A percentile compares a stretch with the other conserved stretches of the same genome.
phyloP scores from a whole-genome alignment of 2,329 filamentous ascomycete genomes.

The Chrysosporium keratinophilum region DNA sequence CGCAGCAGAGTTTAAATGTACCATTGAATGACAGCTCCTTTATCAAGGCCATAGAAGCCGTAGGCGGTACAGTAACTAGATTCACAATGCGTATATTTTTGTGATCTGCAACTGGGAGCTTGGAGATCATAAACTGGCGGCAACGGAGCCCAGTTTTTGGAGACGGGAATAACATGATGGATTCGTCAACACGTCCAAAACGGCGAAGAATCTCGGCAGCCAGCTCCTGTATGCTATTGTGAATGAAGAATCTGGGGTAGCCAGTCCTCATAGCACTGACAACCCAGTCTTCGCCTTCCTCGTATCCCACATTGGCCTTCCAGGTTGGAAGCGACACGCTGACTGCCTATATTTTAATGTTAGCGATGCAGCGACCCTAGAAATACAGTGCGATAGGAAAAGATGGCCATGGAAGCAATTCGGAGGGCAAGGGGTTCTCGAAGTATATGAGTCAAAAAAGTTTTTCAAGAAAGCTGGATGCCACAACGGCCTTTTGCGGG shows the following conservation, averaged over 20 bases:
- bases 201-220: slow-evolving; percentile 55
- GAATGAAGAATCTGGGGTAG: slow-evolving; percentile 91
- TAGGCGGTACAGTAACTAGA: slow-evolving; percentile 48
- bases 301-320: slow-evolving; percentile 82
- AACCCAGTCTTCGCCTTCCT: slow-evolving; percentile 87
- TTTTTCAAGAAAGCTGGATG: neutral
- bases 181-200: slow-evolving; percentile 48
- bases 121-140: slow-evolving; percentile 55
- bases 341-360: slow-evolving; percentile 55
- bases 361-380: neutral
- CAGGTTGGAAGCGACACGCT: slow-evolving; percentile 94
- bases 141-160: slow-evolving; percentile 60
- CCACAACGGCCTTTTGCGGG: neutral
- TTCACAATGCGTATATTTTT: slow-evolving; percentile 47
- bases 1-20: slow-evolving; percentile 53
- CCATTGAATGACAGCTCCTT: slow-evolving; percentile 35
- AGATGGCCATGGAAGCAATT: neutral
- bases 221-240: slow-evolving; percentile 68
- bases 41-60: slow-evolving; percentile 51
- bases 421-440: neutral
- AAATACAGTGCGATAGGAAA: neutral
- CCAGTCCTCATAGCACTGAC: slow-evolving; percentile 73
- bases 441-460: neutral
- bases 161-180: slow-evolving; percentile 75
- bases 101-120: slow-evolving; percentile 24